These are phyloP conservation scores for Chrysopogon serrulatus DNA, from an alignment of 176 grass and related monocot genomes.

Conservation along the genomic window DNA sequence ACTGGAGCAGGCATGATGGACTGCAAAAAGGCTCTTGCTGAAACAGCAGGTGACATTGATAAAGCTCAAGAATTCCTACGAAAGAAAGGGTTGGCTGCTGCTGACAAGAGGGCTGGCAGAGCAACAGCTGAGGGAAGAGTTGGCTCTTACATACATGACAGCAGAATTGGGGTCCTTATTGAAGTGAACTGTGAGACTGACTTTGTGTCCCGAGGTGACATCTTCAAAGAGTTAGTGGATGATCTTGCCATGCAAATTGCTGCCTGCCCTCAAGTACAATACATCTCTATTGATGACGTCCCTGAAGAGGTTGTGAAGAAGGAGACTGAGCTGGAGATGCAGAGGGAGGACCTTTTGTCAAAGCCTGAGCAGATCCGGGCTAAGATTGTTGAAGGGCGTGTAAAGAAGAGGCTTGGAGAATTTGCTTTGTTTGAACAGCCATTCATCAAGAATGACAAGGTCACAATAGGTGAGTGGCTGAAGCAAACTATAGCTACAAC, in stretches of 20 bases:
- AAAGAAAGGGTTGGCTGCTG: constrained; percentile 78
- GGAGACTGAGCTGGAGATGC: constrained; percentile 95
- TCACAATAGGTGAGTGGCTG: constrained; percentile 80
- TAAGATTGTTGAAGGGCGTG: constrained; percentile 93
- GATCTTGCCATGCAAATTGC: constrained; percentile 93
- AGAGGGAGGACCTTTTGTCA: constrained; percentile 81
- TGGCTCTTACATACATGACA: constrained; percentile 31
- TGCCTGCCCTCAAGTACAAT: constrained; percentile 85
- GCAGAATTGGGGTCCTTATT: constrained; percentile 35
- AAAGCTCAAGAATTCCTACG: constrained; percentile 70
- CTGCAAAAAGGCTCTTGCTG: constrained; percentile 93
- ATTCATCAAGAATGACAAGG: constrained; percentile 96
- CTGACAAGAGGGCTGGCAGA: constrained; percentile 89
- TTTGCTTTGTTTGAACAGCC: constrained; percentile 90
- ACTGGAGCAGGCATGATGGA: constrained; percentile 91
- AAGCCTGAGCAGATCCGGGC: constrained; percentile 86
- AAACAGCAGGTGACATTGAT: constrained; percentile 17
- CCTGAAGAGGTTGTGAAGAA: constrained; percentile 78
- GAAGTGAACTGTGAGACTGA: constrained; percentile 99
- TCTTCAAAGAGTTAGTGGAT: constrained; percentile 84
- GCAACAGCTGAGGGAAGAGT: constrained; percentile 84
- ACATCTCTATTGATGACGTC: constrained; percentile 74
- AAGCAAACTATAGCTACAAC: constrained; percentile 91
- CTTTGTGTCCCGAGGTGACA: constrained; percentile 85
- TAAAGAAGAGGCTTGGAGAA: constrained; percentile 92